Percentiles rank a stretch among this genome's conserved stretches.
phyloP scores from a whole-genome alignment of 163 green algal species.

The Scenedesmus sp. region DNA sequence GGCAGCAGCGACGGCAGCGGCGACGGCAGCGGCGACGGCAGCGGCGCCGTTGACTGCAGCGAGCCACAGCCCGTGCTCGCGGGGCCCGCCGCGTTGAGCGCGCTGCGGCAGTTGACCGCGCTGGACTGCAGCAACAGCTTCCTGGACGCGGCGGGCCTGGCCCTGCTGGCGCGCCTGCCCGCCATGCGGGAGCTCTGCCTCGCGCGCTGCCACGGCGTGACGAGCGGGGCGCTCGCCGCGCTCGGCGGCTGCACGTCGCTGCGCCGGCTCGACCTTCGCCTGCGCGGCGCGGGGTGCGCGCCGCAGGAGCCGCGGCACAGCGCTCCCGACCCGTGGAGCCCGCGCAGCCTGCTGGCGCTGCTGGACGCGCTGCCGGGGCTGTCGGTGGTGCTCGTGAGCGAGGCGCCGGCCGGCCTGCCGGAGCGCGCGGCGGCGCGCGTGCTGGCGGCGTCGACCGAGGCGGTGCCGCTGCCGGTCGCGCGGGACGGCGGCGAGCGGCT shows the following conservation, averaged over 20 bases:
- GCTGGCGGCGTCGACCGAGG: slow-evolving; percentile 1
- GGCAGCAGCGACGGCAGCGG: neutral
- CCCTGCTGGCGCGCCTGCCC: slow-evolving; percentile 8
- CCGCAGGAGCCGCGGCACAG: too few species aligned
- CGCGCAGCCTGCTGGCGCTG: slow-evolving; percentile 15
- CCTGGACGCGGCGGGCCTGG: neutral
- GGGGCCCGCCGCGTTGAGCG: neutral
- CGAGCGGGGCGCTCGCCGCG: neutral
- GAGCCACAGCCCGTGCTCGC: neutral
- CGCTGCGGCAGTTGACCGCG: slow-evolving; percentile 10
- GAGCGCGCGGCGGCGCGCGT: neutral
- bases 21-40: neutral
- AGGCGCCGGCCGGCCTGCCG: neutral
- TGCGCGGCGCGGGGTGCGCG: neutral
- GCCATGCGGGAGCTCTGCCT: neutral
- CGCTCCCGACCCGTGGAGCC: too few species aligned
- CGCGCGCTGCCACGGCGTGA: neutral
- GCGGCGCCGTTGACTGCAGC: neutral
- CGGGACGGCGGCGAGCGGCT: slow-evolving; percentile 7
- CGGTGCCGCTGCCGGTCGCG: neutral
- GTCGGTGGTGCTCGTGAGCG: slow-evolving; percentile 16
- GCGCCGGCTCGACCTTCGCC: neutral
- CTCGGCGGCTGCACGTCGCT: slow-evolving; percentile 1
- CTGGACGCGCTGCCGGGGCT: slow-evolving; percentile 7
- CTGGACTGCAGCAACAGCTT: slow-evolving; percentile 8